Evolutionary conservation across 257 asterid genomes (phyloP), one percentile per base, ranked within the genome.

Genomic region (Solanum arcanum): DNA sequence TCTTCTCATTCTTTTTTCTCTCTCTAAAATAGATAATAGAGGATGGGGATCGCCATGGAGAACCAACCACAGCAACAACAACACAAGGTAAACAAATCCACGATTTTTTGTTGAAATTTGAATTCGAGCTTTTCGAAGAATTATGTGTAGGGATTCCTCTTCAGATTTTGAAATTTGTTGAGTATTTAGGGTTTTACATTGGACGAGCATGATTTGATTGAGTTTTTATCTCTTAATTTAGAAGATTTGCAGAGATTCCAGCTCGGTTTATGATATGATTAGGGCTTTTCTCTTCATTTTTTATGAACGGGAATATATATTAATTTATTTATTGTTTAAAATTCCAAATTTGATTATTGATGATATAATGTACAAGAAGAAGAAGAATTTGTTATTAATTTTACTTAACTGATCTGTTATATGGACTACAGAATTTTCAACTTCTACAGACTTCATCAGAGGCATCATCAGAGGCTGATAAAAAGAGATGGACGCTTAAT

Each of bases 401-500:
- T 56, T 66, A 23, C 0, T 76, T 7, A 77, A 78, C 41, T 78
- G 84, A 60, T 46, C 2, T 56, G 10, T 78, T 44, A 4, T 44
- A 9, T 80, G 84, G 66, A 80, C 66, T 46, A 16, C 84, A 80
- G 75, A 56, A 31, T 62, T 87, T 81, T 81, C 69, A 81, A 70
- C 83, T 75, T 83, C 69, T 83, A 41, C 84, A 96, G 98, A 93
- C 88, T 37, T 88, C 93, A 68, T 87, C 92, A 15, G 94, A 91
- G 92, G 90, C 91, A 86, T 83, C 91, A 13, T 91, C 93, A 86
- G 91, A 90, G 72, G 94, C 15, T 68, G 92, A 93, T 92, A 92
- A 92, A 86, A 93, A 91, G 92, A 92, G 98, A 82, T 96, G 99
- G 98, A 92, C 92, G 41, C 90, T 96, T 60, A 91, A 87, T 47